phyloP scores from a whole-genome alignment of 306 rosid species.

The Malus sieversii region DNA sequence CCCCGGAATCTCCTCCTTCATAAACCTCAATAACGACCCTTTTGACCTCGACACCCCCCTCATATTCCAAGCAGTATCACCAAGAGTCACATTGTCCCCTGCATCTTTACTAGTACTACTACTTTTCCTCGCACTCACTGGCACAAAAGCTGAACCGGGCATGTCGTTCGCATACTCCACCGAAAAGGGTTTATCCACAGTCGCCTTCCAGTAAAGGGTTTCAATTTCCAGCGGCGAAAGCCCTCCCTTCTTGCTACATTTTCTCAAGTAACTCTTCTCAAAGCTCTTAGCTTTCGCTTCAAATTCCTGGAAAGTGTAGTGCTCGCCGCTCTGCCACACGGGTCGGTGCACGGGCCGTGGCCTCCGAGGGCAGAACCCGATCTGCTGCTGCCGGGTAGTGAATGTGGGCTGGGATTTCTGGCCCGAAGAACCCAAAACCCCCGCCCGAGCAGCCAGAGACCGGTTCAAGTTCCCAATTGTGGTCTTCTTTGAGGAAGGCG shows the following conservation, averaged over 20 bases:
- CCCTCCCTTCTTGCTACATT: conserved; percentile 33
- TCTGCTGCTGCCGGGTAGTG: conserved; percentile 99
- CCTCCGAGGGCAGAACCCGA: conserved; percentile 93
- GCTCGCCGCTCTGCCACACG: conserved; percentile 95
- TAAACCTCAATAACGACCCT: conserved; percentile 84
- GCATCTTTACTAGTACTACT: conserved; percentile 24
- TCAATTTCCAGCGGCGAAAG: conserved; percentile 64
- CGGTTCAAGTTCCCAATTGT: conserved; percentile 69
- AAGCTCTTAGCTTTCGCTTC: conserved; percentile 76
- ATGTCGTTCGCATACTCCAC: conserved; percentile 96
- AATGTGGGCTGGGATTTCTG: conserved; percentile 60
- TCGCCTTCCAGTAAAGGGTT: conserved; percentile 86
- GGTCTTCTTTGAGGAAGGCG: conserved; percentile 65
- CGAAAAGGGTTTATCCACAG: conserved; percentile 80
- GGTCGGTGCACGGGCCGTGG: conserved; percentile 74
- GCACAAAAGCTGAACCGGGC: conserved; percentile 93
- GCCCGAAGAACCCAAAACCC: conserved; percentile 15
- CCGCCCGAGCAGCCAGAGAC: conserved; percentile 45
- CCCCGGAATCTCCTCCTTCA: conserved; percentile 99
- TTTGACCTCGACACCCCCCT: conserved; percentile 74
- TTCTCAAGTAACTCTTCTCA: conserved; percentile 58
- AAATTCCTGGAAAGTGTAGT: conserved; percentile 64
- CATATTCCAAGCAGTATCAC: conserved; percentile 96
- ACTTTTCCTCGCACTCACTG: conserved; percentile 21
- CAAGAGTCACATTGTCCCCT: conserved; percentile 59